These are phyloP conservation scores for Plasmodium chabaudi DNA, from an alignment of 169 alveolate species.

Conservation along the genomic window DNA sequence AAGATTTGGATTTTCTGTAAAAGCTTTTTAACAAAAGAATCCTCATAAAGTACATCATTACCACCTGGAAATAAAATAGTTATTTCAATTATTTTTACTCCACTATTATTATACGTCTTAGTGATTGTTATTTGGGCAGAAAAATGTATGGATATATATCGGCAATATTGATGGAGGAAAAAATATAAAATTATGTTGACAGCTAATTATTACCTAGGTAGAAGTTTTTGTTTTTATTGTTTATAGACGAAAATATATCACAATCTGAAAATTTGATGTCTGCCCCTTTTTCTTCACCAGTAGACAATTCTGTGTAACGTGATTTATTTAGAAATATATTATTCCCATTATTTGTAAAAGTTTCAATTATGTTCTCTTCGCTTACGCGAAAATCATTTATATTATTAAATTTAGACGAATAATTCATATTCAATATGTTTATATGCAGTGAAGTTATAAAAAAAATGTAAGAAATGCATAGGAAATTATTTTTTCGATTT, in stretches of 20 bases:
- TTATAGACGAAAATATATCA: too few relatives aligned
- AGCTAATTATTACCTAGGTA: too few relatives aligned
- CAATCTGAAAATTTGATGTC: too few relatives aligned
- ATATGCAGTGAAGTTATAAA: neutral
- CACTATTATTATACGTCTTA: too few relatives aligned
- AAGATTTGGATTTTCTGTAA: slow-evolving; percentile 56
- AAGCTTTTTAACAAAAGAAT: slow-evolving; percentile 22
- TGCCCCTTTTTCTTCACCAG: slow-evolving; percentile 1
- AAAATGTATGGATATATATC: neutral
- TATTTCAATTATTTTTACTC: too few relatives aligned
- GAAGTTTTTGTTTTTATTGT: too few relatives aligned
- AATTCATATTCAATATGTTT: slow-evolving; percentile 14
- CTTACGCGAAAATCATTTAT: slow-evolving; percentile 51
- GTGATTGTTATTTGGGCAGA: too few relatives aligned
- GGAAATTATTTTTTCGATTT: neutral
- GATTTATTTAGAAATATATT: slow-evolving; percentile 13
- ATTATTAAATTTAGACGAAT: slow-evolving; percentile 23
- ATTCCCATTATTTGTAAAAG: slow-evolving; percentile 28
- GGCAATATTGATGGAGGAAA: too few relatives aligned
- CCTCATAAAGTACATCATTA: slow-evolving; percentile 4
- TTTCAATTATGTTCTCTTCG: slow-evolving; percentile 57
- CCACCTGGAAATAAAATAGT: too few relatives aligned
- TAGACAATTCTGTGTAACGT: neutral
- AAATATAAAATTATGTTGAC: too few relatives aligned
- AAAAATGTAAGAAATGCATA: neutral